phyloP scores from a whole-genome alignment of 306 rosid genomes.

The Hippophae tibetana region DNA sequence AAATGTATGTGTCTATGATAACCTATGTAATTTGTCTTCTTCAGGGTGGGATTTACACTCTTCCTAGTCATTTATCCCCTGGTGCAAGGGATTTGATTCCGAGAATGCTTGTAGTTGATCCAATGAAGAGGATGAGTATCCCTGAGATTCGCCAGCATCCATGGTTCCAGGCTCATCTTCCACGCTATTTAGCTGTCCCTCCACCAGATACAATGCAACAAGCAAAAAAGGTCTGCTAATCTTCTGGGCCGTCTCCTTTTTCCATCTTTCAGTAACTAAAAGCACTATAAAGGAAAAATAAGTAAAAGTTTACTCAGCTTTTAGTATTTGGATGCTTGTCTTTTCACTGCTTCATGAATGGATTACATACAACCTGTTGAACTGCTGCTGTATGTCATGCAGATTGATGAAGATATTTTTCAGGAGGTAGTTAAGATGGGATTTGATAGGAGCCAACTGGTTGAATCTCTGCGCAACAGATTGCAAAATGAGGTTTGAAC shows the following conservation, averaged over 20 bases:
- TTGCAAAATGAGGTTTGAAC: conserved; percentile 68
- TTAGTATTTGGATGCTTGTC: no score
- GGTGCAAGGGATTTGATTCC: conserved; percentile 89
- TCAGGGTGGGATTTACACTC: conserved; percentile 88
- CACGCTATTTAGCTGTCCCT: conserved; percentile 89
- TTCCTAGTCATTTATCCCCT: conserved; percentile 83
- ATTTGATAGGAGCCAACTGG: conserved; percentile 56
- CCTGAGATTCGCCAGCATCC: conserved; percentile 86
- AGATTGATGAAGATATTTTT: conserved; percentile 89
- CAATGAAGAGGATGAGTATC: conserved; percentile 80
- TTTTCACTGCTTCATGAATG: no score
- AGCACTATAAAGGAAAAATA: no score
- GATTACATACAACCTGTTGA: no score
- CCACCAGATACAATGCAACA: conserved; percentile 74
- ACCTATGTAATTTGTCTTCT: conserved; percentile 6
- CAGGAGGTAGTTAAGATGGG: conserved; percentile 78
- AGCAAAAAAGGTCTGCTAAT: conserved; percentile 53
- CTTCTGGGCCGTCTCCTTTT: background rate
- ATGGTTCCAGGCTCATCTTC: conserved; percentile 92
- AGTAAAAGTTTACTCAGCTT: no score
- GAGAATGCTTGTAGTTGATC: conserved; percentile 86
- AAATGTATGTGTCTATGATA: background rate
- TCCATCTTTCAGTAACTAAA: background rate
- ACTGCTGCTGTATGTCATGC: conserved; percentile 22
- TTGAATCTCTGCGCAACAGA: conserved; percentile 75